Base-by-base conservation (phyloP, 2,329 filamentous ascomycete genomes). In the Pseudopithomyces maydicus region DNA sequence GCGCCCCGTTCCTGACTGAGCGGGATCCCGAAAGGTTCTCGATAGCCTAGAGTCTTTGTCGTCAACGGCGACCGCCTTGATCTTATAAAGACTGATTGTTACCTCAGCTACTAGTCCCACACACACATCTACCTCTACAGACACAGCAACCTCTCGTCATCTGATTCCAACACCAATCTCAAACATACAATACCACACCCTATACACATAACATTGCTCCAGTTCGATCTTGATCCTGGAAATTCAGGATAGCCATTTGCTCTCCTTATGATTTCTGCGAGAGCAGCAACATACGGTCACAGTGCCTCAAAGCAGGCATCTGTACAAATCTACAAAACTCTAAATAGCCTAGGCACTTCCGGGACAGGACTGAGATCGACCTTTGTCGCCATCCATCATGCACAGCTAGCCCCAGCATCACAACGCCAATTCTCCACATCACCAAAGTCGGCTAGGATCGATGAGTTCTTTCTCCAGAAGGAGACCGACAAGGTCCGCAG, bases 391-490 rank as follows among this genome's bases (percentile, higher is more conserved):
- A 58, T 72, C 11, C 63, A 66, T 22, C 72, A 75, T n/a, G 23
- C 64, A 39, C 62, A 66, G 38, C 55, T 62, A 10, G 53, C 49
- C 32, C 54, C 62, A 15, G 33, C 61, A 41, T 44, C 65, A 36
- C 69, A 67, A 45, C 75, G 77, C 29, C 71, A 72, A 38, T 81
- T 82, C 67, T 79, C 77, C 53, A 77, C 75, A 2, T 75, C 75
- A 19, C 59, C 68, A 3, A 55, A 62, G 7, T 64, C 58, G 6
- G 61, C 65, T 17, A 68, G 59, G 38, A 74, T 78, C 43, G 78
- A 76, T 46, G 79, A 82, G 45, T 81, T 79, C 71, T 83, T 83
- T 56, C 78, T 78, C 8, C 67, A 76, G 19, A 75, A 75, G 20
- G 75, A 81, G 39, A 76, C 79, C 17, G 74, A 78, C 0, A 72